Conservation (phyloP, 2,329 filamentous ascomycete genomes). For the Aspergillus puulaauensis region DNA sequence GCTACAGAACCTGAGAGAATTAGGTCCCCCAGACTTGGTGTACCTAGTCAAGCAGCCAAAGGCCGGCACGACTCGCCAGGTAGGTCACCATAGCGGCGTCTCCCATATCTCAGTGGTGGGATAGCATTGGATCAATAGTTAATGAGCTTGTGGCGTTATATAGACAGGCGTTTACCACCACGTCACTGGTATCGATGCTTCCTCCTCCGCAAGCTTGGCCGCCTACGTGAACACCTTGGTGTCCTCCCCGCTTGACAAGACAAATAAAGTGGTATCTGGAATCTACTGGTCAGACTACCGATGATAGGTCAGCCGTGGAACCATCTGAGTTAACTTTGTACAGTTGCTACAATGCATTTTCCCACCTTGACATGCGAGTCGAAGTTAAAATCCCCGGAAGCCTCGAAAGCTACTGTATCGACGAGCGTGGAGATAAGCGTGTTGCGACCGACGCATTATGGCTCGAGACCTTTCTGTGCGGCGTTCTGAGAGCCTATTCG, state of each 20-base stretch:
- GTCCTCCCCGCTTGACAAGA: slow-evolving; percentile 79
- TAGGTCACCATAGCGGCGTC: slow-evolving; percentile 28
- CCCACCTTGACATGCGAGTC: slow-evolving; percentile 94
- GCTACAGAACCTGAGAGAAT: slow-evolving; percentile 79
- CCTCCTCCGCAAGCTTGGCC: slow-evolving; percentile 91
- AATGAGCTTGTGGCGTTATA: slow-evolving; percentile 8
- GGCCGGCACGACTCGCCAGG: slow-evolving; percentile 59
- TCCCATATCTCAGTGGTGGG: background rate
- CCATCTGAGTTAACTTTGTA: slow-evolving; percentile 15
- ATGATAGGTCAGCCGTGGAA: background rate
- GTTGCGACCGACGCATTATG: slow-evolving; percentile 91
- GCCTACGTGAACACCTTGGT: slow-evolving; percentile 98
- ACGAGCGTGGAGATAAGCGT: slow-evolving; percentile 92
- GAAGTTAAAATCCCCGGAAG: slow-evolving; percentile 96
- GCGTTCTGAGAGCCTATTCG: slow-evolving; percentile 87
- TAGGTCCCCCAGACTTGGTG: slow-evolving; percentile 92
- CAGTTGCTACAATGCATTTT: slow-evolving; percentile 98
- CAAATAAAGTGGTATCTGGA: slow-evolving; percentile 88
- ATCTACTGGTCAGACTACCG: slow-evolving; percentile 73
- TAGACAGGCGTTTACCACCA: slow-evolving; percentile 95
- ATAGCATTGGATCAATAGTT: background rate
- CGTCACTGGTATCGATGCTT: slow-evolving; percentile 95
- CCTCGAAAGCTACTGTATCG: slow-evolving; percentile 95
- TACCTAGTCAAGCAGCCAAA: slow-evolving; percentile 80
- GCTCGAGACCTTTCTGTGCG: slow-evolving; percentile 97